Evolutionary conservation across 495 filamentous ascomycete genomes (phyloP).

Genomic region (Penicillium cataractarum): DNA sequence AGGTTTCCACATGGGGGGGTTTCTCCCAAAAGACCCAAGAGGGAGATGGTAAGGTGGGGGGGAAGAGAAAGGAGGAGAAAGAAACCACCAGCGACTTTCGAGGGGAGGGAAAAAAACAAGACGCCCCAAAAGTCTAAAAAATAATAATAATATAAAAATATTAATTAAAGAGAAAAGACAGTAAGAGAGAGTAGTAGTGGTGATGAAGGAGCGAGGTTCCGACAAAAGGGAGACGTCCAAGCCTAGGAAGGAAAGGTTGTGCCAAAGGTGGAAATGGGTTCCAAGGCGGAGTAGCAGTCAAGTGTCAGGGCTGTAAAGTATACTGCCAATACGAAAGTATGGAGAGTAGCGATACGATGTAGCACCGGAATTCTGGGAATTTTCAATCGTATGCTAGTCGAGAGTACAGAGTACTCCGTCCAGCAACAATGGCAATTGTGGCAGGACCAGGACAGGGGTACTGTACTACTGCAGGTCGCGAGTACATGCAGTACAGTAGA

Average conservation of each 20-base stretch:
- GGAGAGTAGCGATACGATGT: no score
- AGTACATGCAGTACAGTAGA: not conserved
- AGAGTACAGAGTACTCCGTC: not conserved
- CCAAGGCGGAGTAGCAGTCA: not conserved
- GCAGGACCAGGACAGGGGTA: not conserved
- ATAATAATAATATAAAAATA: slow-evolving; percentile 13
- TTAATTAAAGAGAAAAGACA: slow-evolving; percentile 14
- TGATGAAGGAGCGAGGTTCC: not conserved
- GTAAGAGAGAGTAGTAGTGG: slow-evolving; percentile 13
- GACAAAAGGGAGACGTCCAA: not conserved
- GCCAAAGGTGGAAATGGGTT: not conserved
- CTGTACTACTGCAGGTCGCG: not conserved
- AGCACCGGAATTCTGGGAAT: no score
- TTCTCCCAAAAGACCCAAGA: slow-evolving; percentile 19
- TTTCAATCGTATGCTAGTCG: no score
- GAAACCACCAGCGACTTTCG: slow-evolving; percentile 12
- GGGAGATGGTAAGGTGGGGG: slow-evolving; percentile 13
- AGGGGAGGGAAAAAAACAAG: slow-evolving; percentile 20
- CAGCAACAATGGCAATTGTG: slow-evolving; percentile 6
- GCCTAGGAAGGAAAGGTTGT: not conserved
- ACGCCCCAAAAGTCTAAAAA: slow-evolving; percentile 22
- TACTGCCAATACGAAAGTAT: no score
- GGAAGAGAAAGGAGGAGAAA: slow-evolving; percentile 15
- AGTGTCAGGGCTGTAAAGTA: not conserved
- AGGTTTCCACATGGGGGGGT: slow-evolving; percentile 51